Conservation (phyloP, 306 rosid genomes). For the Cajanus cajan region DNA sequence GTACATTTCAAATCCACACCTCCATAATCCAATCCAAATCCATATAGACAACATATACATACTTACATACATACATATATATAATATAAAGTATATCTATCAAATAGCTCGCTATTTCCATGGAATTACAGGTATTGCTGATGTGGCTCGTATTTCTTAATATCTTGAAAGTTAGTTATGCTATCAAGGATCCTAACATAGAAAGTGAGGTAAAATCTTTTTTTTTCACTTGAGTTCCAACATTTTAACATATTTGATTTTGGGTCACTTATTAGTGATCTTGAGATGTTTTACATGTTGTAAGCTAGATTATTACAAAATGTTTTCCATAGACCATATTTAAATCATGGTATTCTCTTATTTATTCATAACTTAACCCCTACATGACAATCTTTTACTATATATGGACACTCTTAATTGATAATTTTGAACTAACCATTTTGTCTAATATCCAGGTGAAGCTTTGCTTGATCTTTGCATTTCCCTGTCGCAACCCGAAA, state of each 20-base stretch:
- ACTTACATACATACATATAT: too few relatives aligned
- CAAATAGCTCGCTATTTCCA: too few relatives aligned
- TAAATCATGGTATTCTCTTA: background rate
- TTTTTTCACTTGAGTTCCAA: background rate
- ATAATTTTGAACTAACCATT: constrained; percentile 7
- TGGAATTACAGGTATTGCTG: too few relatives aligned
- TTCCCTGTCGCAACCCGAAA: too few relatives aligned
- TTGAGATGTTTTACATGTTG: background rate
- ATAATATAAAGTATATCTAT: too few relatives aligned
- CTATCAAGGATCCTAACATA: constrained; percentile 59
- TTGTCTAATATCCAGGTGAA: constrained; percentile 55
- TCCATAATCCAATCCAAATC: too few relatives aligned
- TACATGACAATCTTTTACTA: background rate
- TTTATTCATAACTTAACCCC: background rate
- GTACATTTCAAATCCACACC: too few relatives aligned
- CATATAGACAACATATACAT: too few relatives aligned
- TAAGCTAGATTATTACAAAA: background rate
- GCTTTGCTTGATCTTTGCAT: constrained; percentile 64
- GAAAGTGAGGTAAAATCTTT: constrained; percentile 56
- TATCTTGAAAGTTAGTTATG: constrained; percentile 43
- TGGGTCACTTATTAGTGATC: background rate
- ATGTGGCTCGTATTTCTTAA: too few relatives aligned
- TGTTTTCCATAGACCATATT: background rate
- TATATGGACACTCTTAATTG: background rate
- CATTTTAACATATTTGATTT: background rate